A percentile compares a stretch with the other conserved stretches of the same genome.
These are phyloP conservation scores for Hysterium pulicare DNA, from an alignment of 2,329 filamentous ascomycete genomes.

Conservation along the genomic window DNA sequence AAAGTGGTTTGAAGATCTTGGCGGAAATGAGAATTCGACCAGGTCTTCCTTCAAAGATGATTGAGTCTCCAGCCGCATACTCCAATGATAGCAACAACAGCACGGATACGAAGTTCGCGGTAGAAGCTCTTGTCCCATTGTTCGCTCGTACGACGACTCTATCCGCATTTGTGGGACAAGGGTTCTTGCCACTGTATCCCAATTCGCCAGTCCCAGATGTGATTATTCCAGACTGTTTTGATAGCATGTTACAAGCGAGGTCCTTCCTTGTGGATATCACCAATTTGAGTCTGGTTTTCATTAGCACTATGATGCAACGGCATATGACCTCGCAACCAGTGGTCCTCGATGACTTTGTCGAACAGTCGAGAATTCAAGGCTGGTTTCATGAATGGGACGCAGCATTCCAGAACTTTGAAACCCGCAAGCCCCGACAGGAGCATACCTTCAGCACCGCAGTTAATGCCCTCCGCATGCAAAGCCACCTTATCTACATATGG, in stretches of 20 bases:
- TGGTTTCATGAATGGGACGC: neutral
- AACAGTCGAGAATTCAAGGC: neutral
- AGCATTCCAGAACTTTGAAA: neutral
- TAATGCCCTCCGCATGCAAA: neutral
- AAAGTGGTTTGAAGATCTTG: conserved; percentile 38
- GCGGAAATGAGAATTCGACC: neutral
- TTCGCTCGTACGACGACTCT: conserved; percentile 2
- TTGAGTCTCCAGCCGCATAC: neutral
- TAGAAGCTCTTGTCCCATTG: conserved; percentile 4
- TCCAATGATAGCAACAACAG: conserved; percentile 2
- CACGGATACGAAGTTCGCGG: conserved; percentile 1
- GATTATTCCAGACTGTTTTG: neutral
- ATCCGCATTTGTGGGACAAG: conserved; percentile 1
- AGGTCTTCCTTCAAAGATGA: neutral
- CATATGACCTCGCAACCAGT: neutral
- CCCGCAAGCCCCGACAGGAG: neutral
- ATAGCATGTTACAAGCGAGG: conserved; percentile 1
- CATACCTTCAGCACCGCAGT: neutral
- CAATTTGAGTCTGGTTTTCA: conserved; percentile 4
- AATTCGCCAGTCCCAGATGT: neutral
- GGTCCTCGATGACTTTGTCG: neutral
- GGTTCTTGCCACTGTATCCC: neutral
- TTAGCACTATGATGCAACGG: conserved; percentile 4
- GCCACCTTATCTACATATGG: neutral
- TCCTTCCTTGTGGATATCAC: conserved; percentile 4